Evolutionary conservation across 176 grass and related monocot species (phyloP).

Genomic region (Carex kokanica): DNA sequence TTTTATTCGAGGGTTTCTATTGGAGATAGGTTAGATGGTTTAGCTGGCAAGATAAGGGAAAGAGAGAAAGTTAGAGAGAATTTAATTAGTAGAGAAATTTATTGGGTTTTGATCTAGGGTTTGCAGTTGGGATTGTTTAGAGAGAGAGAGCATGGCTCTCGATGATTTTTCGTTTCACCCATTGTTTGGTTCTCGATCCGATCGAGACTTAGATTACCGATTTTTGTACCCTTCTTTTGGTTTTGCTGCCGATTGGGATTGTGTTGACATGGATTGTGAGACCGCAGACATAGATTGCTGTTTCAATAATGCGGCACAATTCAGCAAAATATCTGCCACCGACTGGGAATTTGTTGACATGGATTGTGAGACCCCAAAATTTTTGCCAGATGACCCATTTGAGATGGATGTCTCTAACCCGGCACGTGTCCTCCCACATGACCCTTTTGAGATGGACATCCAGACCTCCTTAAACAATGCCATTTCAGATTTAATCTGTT

Average conservation of each 20-base stretch:
- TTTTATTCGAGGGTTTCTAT: neutral
- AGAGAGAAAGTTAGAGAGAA: neutral
- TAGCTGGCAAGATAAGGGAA: neutral
- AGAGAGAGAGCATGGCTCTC: conserved; percentile 8
- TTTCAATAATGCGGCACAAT: conserved; percentile 16
- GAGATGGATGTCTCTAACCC: conserved; percentile 32
- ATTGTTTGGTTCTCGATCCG: neutral
- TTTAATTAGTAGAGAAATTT: neutral
- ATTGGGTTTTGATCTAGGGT: conserved; percentile 16
- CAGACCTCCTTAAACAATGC: conserved; percentile 36
- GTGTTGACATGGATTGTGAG: conserved; percentile 37
- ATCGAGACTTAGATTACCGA: conserved; percentile 41
- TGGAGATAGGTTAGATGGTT: conserved; percentile 7
- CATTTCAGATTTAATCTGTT: conserved; percentile 23
- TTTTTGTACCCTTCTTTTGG: conserved; percentile 27
- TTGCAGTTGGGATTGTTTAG: conserved; percentile 3
- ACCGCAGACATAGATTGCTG: conserved; percentile 26
- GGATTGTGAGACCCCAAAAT: conserved; percentile 39
- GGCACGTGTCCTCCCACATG: conserved; percentile 43
- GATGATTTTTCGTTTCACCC: neutral
- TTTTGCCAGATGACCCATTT: conserved; percentile 38
- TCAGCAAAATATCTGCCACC: conserved; percentile 35
- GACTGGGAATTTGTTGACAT: conserved; percentile 36
- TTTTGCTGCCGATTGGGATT: conserved; percentile 36
- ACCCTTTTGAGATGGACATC: conserved; percentile 79